Evolutionary conservation across 148 eudicot genomes (phyloP).

Genomic region (Rhododendron henanense): DNA sequence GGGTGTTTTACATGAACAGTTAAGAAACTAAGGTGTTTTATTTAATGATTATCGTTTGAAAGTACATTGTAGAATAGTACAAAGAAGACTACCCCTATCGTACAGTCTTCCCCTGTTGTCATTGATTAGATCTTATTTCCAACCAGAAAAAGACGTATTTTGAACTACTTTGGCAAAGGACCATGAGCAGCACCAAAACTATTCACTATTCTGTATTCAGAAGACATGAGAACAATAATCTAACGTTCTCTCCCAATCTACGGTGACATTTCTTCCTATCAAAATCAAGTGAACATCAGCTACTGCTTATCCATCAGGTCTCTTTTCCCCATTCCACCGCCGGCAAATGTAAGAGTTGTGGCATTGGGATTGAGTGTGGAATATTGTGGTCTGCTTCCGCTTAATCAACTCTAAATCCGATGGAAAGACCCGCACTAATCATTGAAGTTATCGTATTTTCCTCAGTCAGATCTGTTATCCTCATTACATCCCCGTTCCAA

Average conservation of each 20-base stretch:
- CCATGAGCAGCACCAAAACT: not conserved
- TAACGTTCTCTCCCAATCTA: not conserved
- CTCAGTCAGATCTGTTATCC: not conserved
- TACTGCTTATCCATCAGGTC: not conserved
- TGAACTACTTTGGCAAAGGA: not conserved
- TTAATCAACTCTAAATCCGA: not conserved
- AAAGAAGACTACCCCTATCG: not conserved
- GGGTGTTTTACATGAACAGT: not conserved
- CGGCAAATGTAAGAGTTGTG: not conserved
- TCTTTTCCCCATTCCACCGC: not conserved
- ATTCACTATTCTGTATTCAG: not conserved
- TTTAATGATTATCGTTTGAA: not conserved
- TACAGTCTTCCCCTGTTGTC: not conserved
- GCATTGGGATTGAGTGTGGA: not conserved
- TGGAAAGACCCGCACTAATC: not conserved
- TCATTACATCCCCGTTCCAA: not conserved
- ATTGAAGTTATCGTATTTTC: not conserved
- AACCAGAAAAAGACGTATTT: not conserved
- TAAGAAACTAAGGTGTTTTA: not conserved
- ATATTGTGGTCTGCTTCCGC: not conserved
- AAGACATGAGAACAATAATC: not conserved
- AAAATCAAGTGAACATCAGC: not conserved
- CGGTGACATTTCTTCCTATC: not conserved
- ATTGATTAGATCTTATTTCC: not conserved
- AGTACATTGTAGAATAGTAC: not conserved